Evolutionary conservation across 352 stramenopile genomes (phyloP).

Genomic region (Poterioochromonas sp.): DNA sequence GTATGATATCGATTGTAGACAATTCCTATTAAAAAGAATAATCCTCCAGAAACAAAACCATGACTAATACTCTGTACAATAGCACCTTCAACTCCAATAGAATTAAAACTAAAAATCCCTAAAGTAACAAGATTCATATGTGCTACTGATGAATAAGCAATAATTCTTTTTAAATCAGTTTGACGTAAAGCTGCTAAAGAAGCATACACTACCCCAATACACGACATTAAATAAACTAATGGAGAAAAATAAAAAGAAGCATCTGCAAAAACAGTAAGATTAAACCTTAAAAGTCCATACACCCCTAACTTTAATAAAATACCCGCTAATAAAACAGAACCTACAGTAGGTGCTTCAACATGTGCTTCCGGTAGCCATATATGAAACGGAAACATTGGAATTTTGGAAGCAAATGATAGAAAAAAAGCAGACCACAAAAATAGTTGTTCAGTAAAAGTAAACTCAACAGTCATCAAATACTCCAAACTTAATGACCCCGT

Average conservation of each 20-base stretch:
- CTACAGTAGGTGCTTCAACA: conserved; percentile 48
- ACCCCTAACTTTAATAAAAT: conserved; percentile 50
- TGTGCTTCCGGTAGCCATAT: conserved; percentile 48
- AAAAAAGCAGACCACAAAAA: conserved; percentile 50
- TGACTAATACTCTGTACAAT: conserved; percentile 49
- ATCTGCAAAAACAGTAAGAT: conserved; percentile 45
- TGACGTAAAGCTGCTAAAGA: conserved; percentile 48
- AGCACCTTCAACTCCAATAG: conserved; percentile 43
- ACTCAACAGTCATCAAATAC: conserved; percentile 44
- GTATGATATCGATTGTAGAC: conserved; percentile 50
- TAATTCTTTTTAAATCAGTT: conserved; percentile 51
- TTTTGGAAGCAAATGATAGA: conserved; percentile 43
- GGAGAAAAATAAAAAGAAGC: conserved; percentile 40
- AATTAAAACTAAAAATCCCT: conserved; percentile 48
- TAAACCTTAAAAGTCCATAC: conserved; percentile 51
- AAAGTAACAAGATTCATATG: conserved; percentile 50
- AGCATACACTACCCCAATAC: conserved; percentile 43
- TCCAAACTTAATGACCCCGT: conserved; percentile 43
- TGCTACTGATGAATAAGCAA: conserved; percentile 49
- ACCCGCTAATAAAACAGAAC: conserved; percentile 49
- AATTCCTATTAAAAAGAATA: conserved; percentile 47
- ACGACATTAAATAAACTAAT: conserved; percentile 38
- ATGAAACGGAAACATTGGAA: conserved; percentile 46
- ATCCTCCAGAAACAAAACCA: conserved; percentile 48
- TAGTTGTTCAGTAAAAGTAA: conserved; percentile 44